A percentile compares a stretch with the other conserved stretches of the same genome.
Evolutionary conservation across 73 alveolate species (phyloP).

Genomic region (Paramecium octaurelia): DNA sequence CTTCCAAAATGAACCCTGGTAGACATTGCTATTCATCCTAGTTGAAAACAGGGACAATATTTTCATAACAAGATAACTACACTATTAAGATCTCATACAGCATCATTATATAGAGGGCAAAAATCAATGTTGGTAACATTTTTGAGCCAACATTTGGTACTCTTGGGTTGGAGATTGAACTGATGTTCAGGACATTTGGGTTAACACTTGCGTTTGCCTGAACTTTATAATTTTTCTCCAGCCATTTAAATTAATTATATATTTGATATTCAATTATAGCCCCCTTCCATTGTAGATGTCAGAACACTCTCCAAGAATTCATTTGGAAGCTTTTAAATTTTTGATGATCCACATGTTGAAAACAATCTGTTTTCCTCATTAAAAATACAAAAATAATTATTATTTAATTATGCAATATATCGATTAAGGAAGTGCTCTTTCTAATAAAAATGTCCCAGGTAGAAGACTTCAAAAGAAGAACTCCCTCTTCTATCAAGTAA

Average conservation of each 20-base stretch:
- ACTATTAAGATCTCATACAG: background rate
- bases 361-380: background rate
- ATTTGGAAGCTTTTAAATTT: background rate
- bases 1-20: slow-evolving; percentile 41
- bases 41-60: slow-evolving; percentile 31
- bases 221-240: background rate
- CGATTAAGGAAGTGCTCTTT: background rate
- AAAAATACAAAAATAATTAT: background rate
- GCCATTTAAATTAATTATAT: slow-evolving; percentile 15
- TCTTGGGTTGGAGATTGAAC: background rate
- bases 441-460: background rate
- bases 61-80: slow-evolving; percentile 10
- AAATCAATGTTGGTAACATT: background rate
- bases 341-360: background rate
- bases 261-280: background rate
- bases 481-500: slow-evolving; percentile 14
- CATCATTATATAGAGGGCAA: slow-evolving; percentile 20
- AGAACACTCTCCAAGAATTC: background rate
- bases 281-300: background rate
- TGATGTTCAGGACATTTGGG: background rate
- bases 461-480: slow-evolving; percentile 1
- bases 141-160: slow-evolving; percentile 40
- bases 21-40: slow-evolving; percentile 1
- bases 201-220: background rate
- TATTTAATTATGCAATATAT: background rate